Conservation (phyloP, 2,329 filamentous ascomycete genomes). For the Coniochaeta sp. region DNA sequence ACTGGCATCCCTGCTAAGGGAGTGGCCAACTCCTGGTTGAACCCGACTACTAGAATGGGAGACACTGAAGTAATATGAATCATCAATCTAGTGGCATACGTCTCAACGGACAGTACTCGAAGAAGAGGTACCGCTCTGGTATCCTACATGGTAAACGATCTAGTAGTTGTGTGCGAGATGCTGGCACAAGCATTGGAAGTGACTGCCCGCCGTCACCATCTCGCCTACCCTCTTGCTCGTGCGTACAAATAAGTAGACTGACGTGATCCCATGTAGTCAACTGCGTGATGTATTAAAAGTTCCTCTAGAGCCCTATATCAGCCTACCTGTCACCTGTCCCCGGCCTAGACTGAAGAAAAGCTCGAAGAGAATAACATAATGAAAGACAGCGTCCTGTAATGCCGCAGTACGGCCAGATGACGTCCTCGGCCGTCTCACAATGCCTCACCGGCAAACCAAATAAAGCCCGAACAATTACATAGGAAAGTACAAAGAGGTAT, state of each 20-base stretch:
- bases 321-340: not conserved
- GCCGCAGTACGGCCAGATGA: no score
- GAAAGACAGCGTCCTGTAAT: no score
- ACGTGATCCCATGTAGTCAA: not conserved
- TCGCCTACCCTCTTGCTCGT: slow-evolving; percentile 40
- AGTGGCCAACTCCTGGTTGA: no score
- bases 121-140: slow-evolving; percentile 22
- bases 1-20: no score
- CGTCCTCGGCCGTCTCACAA: not conserved
- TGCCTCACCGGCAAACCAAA: not conserved
- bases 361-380: no score
- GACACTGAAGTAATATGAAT: no score
- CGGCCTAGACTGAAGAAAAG: no score
- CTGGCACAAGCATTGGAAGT: slow-evolving; percentile 47
- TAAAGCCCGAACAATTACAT: not conserved
- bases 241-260: slow-evolving; percentile 38
- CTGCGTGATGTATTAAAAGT: not conserved
- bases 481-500: not conserved
- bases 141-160: slow-evolving; percentile 41
- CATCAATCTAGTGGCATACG: not conserved
- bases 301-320: not conserved
- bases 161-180: slow-evolving; percentile 42
- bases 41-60: no score
- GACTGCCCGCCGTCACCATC: slow-evolving; percentile 41
- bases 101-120: slow-evolving; percentile 10